Percentiles rank a stretch among this genome's conserved stretches.
Evolutionary conservation across 257 asterid species (phyloP).

Genomic region (Eustoma russellianum): DNA sequence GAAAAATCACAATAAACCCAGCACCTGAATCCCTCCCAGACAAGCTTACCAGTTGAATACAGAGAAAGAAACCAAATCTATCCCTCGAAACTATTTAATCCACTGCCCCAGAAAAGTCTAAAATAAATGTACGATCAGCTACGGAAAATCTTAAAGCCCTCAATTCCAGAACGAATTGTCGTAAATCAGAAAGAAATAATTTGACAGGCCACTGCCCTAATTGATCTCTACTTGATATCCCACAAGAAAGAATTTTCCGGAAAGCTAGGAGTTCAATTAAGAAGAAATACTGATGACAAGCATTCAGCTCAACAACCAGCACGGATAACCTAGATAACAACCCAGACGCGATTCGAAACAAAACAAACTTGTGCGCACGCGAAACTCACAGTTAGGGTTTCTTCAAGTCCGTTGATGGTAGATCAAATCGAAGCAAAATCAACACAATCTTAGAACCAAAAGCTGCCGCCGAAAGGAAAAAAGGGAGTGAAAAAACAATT

Average conservation of each 20-base stretch:
- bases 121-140: not conserved
- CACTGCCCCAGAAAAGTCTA: not conserved
- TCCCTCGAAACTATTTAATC: not conserved
- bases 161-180: not conserved
- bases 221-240: constrained; percentile 9
- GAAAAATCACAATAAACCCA: not conserved
- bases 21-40: constrained; percentile 1
- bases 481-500: too few relatives aligned
- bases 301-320: not conserved
- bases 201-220: not conserved
- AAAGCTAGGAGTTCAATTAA: too few relatives aligned
- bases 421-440: too few relatives aligned
- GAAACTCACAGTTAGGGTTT: too few relatives aligned
- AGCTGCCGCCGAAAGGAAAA: too few relatives aligned
- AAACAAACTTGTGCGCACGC: too few relatives aligned
- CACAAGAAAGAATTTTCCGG: not conserved
- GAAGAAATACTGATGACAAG: too few relatives aligned
- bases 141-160: not conserved
- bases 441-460: too few relatives aligned
- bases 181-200: not conserved
- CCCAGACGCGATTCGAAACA: constrained; percentile 6
- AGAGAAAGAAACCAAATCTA: not conserved
- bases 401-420: too few relatives aligned
- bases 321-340: not conserved
- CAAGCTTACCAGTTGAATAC: not conserved